Percentiles rank a stretch among this genome's conserved stretches.
Evolutionary conservation across 2,329 filamentous ascomycete genomes (phyloP).

Genomic region (Delphinella strobiligena): DNA sequence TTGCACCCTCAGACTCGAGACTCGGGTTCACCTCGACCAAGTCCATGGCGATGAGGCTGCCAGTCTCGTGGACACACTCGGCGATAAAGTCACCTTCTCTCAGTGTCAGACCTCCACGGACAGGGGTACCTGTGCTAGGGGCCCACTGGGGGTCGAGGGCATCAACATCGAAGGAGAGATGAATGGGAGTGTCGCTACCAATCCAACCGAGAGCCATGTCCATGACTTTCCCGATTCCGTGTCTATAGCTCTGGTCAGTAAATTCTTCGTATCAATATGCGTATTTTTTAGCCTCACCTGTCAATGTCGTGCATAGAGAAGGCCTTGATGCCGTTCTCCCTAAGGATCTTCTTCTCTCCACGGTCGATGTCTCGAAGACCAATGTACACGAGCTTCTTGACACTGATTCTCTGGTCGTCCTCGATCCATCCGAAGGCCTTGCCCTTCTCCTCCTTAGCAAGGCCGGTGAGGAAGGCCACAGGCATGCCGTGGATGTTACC

Average conservation of each 20-base stretch:
- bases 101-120: conserved; percentile 83
- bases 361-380: conserved; percentile 83
- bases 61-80: conserved; percentile 48
- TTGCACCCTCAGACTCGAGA: conserved; percentile 47
- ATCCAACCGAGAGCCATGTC: conserved; percentile 98
- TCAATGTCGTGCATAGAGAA: conserved; percentile 99
- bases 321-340: conserved; percentile 82
- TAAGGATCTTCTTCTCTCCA: conserved; percentile 86
- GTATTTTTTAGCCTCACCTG: conserved; percentile 45
- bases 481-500: conserved; percentile 99
- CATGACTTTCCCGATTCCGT: conserved; percentile 91
- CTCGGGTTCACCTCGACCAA: conserved; percentile 44
- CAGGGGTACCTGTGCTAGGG: conserved; percentile 88
- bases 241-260: conserved; percentile 38
- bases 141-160: conserved; percentile 94
- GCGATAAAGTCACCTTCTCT: conserved; percentile 96
- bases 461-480: conserved; percentile 76
- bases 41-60: conserved; percentile 44
- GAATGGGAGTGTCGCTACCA: conserved; percentile 86
- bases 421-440: conserved; percentile 86
- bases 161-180: conserved; percentile 94
- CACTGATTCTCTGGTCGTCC: conserved; percentile 56
- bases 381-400: conserved; percentile 91
- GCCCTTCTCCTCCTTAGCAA: conserved; percentile 62
- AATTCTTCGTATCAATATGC: too few species aligned